phyloP scores from a whole-genome alignment of 2,329 filamentous ascomycete species.

The Penicillium sclerotiorum region DNA sequence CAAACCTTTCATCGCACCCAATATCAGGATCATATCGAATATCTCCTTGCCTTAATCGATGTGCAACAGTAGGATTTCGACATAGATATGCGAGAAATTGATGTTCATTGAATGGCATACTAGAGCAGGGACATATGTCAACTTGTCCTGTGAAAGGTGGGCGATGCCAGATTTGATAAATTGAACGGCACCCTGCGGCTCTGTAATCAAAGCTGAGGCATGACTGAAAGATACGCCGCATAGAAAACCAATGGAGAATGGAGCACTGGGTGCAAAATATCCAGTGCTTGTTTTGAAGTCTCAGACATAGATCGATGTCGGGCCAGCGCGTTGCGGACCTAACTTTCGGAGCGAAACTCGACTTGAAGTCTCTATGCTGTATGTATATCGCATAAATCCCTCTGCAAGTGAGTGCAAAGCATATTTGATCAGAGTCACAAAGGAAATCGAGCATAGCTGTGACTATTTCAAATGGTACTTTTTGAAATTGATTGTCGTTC shows the following conservation, averaged over 20 bases:
- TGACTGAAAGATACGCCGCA: not conserved
- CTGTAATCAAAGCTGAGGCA: not conserved
- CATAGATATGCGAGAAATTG: conserved; percentile 5
- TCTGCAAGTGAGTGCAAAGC: conserved; percentile 4
- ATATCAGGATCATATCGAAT: conserved; percentile 1
- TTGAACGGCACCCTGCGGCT: not conserved
- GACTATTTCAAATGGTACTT: conserved; percentile 2
- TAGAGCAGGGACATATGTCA: conserved; percentile 2
- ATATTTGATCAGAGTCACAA: not conserved
- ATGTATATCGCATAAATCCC: not conserved
- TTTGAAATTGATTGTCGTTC: conserved; percentile 1
- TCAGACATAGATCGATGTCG: not conserved
- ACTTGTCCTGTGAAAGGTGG: conserved; percentile 6
- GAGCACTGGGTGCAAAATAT: conserved; percentile 3
- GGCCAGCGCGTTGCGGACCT: not conserved
- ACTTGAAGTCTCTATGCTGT: not conserved
- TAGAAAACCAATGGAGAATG: conserved; percentile 3
- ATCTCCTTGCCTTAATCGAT: not conserved
- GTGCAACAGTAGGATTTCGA: conserved; percentile 1
- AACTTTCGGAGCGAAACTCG: not conserved
- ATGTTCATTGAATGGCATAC: conserved; percentile 3
- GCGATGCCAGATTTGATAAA: conserved; percentile 5
- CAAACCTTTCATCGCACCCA: conserved; percentile 4
- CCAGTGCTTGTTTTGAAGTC: conserved; percentile 4
- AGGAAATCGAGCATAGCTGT: conserved; percentile 3